Evolutionary conservation across 495 filamentous ascomycete genomes (phyloP).

Genomic region (Penicillium chermesinum): DNA sequence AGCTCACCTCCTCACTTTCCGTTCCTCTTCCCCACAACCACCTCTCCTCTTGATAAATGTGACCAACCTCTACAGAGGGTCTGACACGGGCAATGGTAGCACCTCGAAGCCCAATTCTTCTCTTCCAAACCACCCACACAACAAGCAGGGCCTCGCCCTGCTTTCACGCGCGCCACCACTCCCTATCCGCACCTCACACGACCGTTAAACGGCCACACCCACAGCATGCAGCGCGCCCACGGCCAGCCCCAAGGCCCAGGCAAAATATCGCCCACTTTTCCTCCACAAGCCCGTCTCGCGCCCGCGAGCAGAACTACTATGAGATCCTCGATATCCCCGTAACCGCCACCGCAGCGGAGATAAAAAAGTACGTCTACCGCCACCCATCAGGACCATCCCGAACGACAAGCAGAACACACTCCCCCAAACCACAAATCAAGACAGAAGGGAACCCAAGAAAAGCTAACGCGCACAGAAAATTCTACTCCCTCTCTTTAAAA

Average conservation of each 20-base stretch:
- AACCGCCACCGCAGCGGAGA: slow-evolving; percentile 64
- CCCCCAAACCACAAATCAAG: neutral
- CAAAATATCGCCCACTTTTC: slow-evolving; percentile 23
- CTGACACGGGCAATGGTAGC: slow-evolving; percentile 15
- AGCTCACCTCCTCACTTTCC: slow-evolving; percentile 9
- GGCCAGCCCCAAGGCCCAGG: neutral
- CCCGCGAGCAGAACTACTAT: slow-evolving; percentile 60
- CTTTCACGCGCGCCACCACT: slow-evolving; percentile 2
- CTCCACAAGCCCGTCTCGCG: slow-evolving; percentile 36
- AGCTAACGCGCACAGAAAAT: slow-evolving; percentile 45
- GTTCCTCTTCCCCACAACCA: slow-evolving; percentile 1
- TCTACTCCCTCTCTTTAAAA: slow-evolving; percentile 84
- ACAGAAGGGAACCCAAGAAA: neutral
- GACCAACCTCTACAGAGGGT: neutral
- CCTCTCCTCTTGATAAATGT: neutral
- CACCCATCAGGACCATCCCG: neutral
- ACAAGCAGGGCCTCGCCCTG: neutral
- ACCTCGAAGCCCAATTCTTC: slow-evolving; percentile 4
- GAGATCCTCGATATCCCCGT: slow-evolving; percentile 69
- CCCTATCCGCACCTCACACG: neutral
- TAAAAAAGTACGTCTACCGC: slow-evolving; percentile 76
- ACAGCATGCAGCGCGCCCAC: neutral
- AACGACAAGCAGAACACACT: neutral
- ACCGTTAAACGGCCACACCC: neutral
- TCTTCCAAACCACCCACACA: slow-evolving; percentile 1